These are phyloP conservation scores for Capsella rubella DNA, from an alignment of 441 rosid genomes.

Conservation along the genomic window DNA sequence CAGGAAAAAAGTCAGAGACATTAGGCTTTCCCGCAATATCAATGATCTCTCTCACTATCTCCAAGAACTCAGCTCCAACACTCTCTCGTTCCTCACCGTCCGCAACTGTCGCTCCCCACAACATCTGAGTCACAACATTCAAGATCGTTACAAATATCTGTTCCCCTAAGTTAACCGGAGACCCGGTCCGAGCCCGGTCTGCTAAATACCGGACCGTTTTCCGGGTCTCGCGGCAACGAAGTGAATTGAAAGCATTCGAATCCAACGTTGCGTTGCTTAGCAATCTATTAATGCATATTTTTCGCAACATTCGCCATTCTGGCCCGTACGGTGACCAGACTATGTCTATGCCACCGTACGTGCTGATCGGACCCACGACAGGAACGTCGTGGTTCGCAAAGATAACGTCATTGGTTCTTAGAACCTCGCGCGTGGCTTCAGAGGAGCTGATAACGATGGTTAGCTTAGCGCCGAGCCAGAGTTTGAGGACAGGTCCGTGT, in stretches of 20 bases:
- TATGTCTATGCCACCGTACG: too few species aligned
- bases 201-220: slow-evolving; percentile 42
- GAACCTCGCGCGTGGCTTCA: slow-evolving; percentile 15
- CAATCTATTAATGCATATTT: slow-evolving; percentile 48
- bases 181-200: slow-evolving; percentile 37
- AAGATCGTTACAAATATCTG: slow-evolving; percentile 47
- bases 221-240: slow-evolving; percentile 48
- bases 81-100: slow-evolving; percentile 45
- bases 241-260: slow-evolving; percentile 11
- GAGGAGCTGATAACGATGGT: slow-evolving; percentile 30
- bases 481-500: slow-evolving; percentile 33
- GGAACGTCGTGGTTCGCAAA: slow-evolving; percentile 28
- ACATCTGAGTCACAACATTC: slow-evolving; percentile 54
- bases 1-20: slow-evolving; percentile 53
- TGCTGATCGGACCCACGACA: too few species aligned
- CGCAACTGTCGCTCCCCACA: slow-evolving; percentile 53
- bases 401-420: slow-evolving; percentile 28
- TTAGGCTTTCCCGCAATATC: slow-evolving; percentile 53
- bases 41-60: slow-evolving; percentile 47
- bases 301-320: slow-evolving; percentile 61
- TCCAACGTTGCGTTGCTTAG: slow-evolving; percentile 53
- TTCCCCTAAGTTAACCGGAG: slow-evolving; percentile 49
- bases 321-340: too few species aligned
- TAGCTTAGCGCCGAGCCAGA: slow-evolving; percentile 26
- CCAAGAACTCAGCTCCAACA: slow-evolving; percentile 46